Evolutionary conservation across 768 basidiomycete species (phyloP).

Genomic region (Hortiboletus campestris): DNA sequence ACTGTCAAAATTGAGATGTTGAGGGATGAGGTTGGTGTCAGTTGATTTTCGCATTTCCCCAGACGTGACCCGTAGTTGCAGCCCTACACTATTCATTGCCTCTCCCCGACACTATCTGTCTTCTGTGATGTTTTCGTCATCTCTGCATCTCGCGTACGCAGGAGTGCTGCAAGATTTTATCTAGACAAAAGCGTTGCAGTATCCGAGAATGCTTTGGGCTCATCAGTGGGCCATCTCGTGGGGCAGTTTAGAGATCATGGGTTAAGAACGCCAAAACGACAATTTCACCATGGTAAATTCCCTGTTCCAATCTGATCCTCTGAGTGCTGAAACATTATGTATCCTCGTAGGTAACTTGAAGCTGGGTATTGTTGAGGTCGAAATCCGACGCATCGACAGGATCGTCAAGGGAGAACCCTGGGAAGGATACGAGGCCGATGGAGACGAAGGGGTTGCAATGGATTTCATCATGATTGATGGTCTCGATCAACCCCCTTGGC

Average conservation of each 20-base stretch:
- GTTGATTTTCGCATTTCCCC: neutral
- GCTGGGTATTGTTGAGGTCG: constrained; percentile 11
- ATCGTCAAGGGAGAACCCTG: constrained; percentile 6
- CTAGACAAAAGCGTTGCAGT: constrained; percentile 3
- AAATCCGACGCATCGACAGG: constrained; percentile 14
- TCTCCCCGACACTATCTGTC: constrained; percentile 10
- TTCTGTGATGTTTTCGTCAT: constrained; percentile 17
- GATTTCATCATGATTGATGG: constrained; percentile 14
- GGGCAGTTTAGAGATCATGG: neutral
- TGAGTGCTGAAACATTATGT: neutral
- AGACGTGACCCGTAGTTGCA: neutral
- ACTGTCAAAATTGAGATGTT: constrained; percentile 7
- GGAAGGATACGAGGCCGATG: neutral
- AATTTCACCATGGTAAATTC: neutral
- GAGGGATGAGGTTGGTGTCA: constrained; percentile 10
- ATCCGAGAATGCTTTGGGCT: neutral
- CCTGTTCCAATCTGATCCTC: neutral
- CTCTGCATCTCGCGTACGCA: neutral
- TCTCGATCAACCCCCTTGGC: constrained; percentile 12
- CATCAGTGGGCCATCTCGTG: constrained; percentile 3
- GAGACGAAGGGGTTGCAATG: neutral
- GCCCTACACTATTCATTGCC: constrained; percentile 18
- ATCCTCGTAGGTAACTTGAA: neutral
- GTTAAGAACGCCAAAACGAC: constrained; percentile 9
- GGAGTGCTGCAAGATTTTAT: constrained; percentile 12